Conservation (phyloP, 768 basidiomycete genomes). For the Omphalotus guepiniiformis region DNA sequence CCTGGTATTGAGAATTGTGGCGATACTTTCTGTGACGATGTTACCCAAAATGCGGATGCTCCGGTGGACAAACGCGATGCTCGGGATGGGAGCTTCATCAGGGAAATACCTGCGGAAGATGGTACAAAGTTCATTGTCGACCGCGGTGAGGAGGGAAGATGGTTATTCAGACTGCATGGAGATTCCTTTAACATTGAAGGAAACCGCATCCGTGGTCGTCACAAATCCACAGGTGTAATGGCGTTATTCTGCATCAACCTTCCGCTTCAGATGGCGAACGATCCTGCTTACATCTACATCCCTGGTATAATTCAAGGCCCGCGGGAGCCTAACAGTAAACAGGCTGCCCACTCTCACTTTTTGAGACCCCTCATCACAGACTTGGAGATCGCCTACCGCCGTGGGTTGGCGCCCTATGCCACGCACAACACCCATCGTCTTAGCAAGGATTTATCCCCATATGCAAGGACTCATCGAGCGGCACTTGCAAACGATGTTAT, state of each 20-base stretch:
- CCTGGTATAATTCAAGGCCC: too few species aligned
- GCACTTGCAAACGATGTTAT: neutral
- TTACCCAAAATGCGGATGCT: neutral
- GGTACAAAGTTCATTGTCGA: neutral
- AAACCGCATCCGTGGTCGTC: neutral
- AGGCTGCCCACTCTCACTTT: too few species aligned
- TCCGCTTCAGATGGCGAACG: neutral
- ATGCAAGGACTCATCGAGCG: neutral
- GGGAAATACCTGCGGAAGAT: neutral
- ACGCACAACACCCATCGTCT: too few species aligned
- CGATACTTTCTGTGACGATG: neutral
- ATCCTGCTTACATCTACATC: too few species aligned
- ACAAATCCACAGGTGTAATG: neutral
- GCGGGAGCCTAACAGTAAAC: too few species aligned
- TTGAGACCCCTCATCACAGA: too few species aligned
- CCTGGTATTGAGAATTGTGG: neutral
- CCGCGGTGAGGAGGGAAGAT: neutral
- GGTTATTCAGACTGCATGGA: neutral
- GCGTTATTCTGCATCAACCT: neutral
- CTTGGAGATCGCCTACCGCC: too few species aligned
- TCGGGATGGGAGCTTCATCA: neutral
- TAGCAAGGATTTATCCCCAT: too few species aligned
- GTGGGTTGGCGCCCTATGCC: too few species aligned
- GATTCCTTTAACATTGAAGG: neutral
- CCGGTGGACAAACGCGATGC: neutral